Conservation (phyloP, 306 rosid genomes). For the Corylus avellana region DNA sequence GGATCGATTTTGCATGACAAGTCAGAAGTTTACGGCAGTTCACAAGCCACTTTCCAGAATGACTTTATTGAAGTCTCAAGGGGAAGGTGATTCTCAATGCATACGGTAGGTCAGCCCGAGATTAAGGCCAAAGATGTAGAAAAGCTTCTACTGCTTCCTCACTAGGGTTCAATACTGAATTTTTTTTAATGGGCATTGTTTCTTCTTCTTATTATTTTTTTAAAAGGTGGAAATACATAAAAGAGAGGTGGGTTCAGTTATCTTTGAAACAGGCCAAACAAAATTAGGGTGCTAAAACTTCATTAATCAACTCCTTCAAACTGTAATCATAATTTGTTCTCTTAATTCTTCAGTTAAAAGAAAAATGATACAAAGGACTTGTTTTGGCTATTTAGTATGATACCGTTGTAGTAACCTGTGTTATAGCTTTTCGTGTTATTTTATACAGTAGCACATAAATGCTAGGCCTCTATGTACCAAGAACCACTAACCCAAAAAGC, state of each 20-base stretch:
- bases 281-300: neutral
- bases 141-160: neutral
- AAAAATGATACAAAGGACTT: neutral
- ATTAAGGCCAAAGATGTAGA: neutral
- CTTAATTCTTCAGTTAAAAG: neutral
- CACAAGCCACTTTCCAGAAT: neutral
- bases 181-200: neutral
- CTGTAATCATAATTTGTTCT: neutral
- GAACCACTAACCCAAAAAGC: neutral
- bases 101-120: neutral
- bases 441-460: neutral
- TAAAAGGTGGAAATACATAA: too few relatives aligned
- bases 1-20: neutral
- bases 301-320: neutral
- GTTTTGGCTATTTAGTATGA: neutral
- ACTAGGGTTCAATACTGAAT: neutral
- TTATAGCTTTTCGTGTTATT: neutral
- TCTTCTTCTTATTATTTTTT: neutral
- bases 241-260: neutral
- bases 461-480: neutral
- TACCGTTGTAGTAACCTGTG: neutral
- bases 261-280: neutral
- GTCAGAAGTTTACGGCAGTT: neutral
- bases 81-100: neutral
- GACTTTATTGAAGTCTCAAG: neutral